Base-by-base conservation (phyloP, 2,329 filamentous ascomycete species). In the Epichloe sp. region DNA sequence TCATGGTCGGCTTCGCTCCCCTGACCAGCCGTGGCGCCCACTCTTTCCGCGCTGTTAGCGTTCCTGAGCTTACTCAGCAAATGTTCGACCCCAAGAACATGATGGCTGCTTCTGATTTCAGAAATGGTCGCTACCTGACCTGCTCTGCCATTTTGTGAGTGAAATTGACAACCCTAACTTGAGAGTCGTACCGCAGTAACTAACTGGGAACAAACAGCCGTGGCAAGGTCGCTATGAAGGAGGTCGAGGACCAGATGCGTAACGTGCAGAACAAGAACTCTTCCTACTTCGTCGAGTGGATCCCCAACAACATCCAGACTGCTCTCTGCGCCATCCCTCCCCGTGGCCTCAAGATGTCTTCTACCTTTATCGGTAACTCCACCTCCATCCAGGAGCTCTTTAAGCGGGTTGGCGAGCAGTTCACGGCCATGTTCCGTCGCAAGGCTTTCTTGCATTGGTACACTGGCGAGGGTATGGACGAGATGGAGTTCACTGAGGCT, bases 401-500 rank as follows among this genome's bases (percentile, higher is more conserved):
- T 86, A 97, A 97, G 88, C 91, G 93, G 82, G 79, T 97, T 63
- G 93, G 91, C 69, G 91, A 97, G 73, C 93, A 97, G 78, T 98
- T 98, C 83, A 88, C 85, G 76, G 91, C 89, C 71, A 97, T 98
- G 93, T 97, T 97, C 86, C 83, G 91, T 77, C 88, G 91, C 76
- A 98, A 97, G 86, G 93, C 93, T 83, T 98, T 97, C 88, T 87
- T 98, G 82, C 93, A 97, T 81, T 98, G 93, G 93, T 98, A 97
- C 78, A 98, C 93, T 82, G 89, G 90, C 70, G 93, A 98, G 82
- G 93, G 93, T 78, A 97, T 98, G 93, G 93, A 98, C 76, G 93
- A 97, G 85, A 97, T 97, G 93, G 93, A 98, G 79, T 98, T 98
- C 80, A 97, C 93, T 69, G 93, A 97, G 82, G 93, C 93, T 63